Conservation (phyloP, 208 protist species). For the Naegleria lovaniensis region DNA sequence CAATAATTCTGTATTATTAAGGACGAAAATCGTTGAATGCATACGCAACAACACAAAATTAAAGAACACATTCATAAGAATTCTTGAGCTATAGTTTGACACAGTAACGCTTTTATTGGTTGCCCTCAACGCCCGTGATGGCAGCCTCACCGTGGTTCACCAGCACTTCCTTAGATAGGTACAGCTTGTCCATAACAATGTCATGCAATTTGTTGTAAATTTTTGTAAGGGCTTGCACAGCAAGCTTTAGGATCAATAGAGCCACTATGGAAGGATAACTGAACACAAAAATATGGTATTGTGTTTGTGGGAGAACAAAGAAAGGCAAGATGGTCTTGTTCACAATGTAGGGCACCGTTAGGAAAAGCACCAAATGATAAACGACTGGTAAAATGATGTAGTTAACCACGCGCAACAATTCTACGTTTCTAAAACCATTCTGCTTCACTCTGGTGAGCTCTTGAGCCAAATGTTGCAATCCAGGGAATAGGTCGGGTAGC, state of each 20-base stretch:
- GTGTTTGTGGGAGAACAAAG: background rate
- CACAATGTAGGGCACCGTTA: background rate
- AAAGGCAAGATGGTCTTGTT: background rate
- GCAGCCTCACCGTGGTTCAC: background rate
- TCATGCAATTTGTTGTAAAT: background rate
- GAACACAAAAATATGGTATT: background rate
- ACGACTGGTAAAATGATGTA: background rate
- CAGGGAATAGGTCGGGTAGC: background rate
- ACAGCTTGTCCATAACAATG: background rate
- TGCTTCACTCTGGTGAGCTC: background rate
- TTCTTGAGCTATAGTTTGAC: too few species aligned
- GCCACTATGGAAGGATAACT: background rate
- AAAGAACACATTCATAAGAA: too few species aligned
- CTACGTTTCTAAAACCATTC: background rate
- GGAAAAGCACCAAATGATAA: background rate
- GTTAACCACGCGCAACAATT: background rate
- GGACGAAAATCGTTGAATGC: too few species aligned
- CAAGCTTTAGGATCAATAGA: background rate
- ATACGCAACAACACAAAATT: too few species aligned
- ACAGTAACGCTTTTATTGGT: too few species aligned
- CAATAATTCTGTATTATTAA: too few species aligned
- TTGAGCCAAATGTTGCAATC: background rate
- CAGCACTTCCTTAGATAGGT: background rate
- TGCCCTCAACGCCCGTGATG: too few species aligned
- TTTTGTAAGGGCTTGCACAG: background rate